Base-by-base conservation (phyloP, 768 basidiomycete genomes). In the Clavaria fumosa region DNA sequence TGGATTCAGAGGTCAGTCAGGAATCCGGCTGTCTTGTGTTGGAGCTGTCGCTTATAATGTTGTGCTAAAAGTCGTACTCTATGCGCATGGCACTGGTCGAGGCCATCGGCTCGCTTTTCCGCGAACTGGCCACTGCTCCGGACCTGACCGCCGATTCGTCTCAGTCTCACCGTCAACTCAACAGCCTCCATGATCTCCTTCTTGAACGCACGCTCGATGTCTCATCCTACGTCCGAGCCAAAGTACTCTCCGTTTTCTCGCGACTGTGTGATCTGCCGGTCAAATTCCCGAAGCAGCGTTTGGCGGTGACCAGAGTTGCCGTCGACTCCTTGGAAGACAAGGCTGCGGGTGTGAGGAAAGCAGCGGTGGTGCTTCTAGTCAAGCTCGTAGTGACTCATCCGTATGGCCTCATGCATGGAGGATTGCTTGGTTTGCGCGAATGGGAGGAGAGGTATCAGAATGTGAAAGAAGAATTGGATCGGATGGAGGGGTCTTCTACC, bases 81-180 rank as follows among this genome's bases (percentile, higher is more conserved):
- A 90, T 99, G 77, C 86, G 95, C 28, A 81, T 89, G 63, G 86
- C 89, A 1, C 67, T 99, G 39, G 72, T 99, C 35, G 93, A 97
- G 53, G 70, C 91, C 40, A 73, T 97, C 27, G 88, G 86, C 4
- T 62, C 66, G 41, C 72, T 97, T 43, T 88, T 97, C 51, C 64
- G 67, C 31, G 85, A 96, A 45, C 70, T 96, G 9, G 74, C 81
- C 0, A 66, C 72, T 2, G 55, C 59, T 14, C 68, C 69, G 28
- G 60, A 61, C 15, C 51, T 70, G 49, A 59, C 64, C 37, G 62
- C 66, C 34, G 64, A 68, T 38, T 49, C 55, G 26, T 53, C 62
- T 33, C 67, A 71, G 48, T 59, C 55, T 1, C 62, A 78, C 53
- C 84, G 84, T 48, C 78, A 90, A 50, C 72, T 95, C 52, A 72